Evolutionary conservation across 2,329 filamentous ascomycete genomes (phyloP).

Genomic region (Cercospora nicotianae): DNA sequence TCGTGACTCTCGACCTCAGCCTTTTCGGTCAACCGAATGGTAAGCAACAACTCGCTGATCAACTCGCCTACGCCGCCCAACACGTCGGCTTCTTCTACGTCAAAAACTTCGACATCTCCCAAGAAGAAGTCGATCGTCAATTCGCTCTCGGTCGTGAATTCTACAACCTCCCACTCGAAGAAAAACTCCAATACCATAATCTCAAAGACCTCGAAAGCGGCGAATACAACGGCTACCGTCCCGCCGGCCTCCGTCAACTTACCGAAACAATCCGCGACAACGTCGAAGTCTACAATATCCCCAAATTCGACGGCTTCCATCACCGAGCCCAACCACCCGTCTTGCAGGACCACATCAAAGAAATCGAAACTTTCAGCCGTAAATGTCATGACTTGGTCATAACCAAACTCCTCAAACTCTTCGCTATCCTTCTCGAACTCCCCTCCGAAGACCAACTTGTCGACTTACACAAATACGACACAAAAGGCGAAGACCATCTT

Average conservation of each 20-base stretch:
- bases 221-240: constrained; percentile 33
- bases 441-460: constrained; percentile 59
- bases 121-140: constrained; percentile 60
- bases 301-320: constrained; percentile 48
- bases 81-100: constrained; percentile 62
- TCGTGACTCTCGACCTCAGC: constrained; percentile 58
- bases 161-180: constrained; percentile 56
- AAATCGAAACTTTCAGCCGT: constrained; percentile 57
- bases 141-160: constrained; percentile 61
- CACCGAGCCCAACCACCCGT: constrained; percentile 25
- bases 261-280: constrained; percentile 47
- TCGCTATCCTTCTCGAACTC: constrained; percentile 61
- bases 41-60: constrained; percentile 53
- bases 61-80: constrained; percentile 51
- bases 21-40: constrained; percentile 55
- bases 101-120: constrained; percentile 60
- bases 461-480: constrained; percentile 58
- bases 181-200: constrained; percentile 57
- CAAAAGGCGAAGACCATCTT: constrained; percentile 60
- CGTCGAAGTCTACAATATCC: constrained; percentile 61
- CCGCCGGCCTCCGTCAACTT: constrained; percentile 25
- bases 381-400: constrained; percentile 57
- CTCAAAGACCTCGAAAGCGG: constrained; percentile 27
- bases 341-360: constrained; percentile 51
- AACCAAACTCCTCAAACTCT: constrained; percentile 57